These are phyloP conservation scores for Leishmania martiniquensis DNA, from an alignment of 208 protist species.

Conservation along the genomic window DNA sequence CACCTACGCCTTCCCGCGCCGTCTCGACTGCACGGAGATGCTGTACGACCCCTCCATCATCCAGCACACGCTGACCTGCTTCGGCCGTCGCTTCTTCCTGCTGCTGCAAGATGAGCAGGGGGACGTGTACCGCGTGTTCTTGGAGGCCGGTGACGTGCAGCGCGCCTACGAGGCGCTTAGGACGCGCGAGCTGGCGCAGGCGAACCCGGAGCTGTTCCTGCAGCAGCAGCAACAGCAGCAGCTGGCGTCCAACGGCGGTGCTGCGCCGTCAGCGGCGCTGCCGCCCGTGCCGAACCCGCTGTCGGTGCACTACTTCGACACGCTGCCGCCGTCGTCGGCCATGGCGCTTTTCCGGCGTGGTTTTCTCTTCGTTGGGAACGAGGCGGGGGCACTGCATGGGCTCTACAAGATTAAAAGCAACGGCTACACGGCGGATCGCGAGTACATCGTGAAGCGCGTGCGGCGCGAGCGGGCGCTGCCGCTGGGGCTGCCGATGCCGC, in stretches of 20 bases:
- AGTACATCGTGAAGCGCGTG: conserved; percentile 74
- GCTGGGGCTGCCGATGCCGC: conserved; percentile 2
- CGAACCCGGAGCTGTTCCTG: conserved; percentile 22
- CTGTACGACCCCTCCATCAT: conserved; percentile 94
- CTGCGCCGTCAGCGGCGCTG: background rate
- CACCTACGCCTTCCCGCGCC: conserved; percentile 71
- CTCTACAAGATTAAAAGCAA: conserved; percentile 93
- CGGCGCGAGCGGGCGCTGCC: conserved; percentile 34
- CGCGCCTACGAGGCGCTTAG: conserved; percentile 74
- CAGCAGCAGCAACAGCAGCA: conserved; percentile 22
- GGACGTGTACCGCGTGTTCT: conserved; percentile 97
- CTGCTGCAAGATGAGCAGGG: conserved; percentile 97
- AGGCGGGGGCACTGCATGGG: conserved; percentile 94
- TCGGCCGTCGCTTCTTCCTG: conserved; percentile 94
- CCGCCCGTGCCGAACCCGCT: conserved; percentile 68
- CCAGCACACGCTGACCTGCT: conserved; percentile 70
- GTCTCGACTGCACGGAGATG: conserved; percentile 72
- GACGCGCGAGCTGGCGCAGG: conserved; percentile 38
- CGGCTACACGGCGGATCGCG: conserved; percentile 70
- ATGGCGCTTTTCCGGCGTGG: conserved; percentile 95
- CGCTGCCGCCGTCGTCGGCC: conserved; percentile 87
- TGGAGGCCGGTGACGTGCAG: conserved; percentile 73
- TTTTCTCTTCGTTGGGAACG: conserved; percentile 96
- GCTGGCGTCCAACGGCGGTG: conserved; percentile 12
- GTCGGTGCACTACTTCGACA: conserved; percentile 98